These are phyloP conservation scores for Oldenlandia corymbosa DNA, from an alignment of 257 asterid genomes.

Conservation along the genomic window DNA sequence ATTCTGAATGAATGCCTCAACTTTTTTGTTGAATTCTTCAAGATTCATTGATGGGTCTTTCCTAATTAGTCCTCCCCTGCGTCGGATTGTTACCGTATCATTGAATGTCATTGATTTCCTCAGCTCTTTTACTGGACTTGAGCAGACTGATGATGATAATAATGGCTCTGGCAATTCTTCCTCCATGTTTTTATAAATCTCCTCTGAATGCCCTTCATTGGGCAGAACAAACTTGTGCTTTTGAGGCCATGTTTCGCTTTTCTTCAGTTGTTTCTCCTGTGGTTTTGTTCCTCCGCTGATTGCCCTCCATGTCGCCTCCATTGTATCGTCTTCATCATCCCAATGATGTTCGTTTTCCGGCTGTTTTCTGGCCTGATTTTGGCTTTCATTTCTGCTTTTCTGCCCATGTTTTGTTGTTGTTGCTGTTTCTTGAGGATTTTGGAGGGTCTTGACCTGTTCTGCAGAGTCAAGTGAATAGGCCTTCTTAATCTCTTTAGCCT, in stretches of 20 bases:
- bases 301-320: constrained; percentile 64
- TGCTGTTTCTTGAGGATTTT: background rate
- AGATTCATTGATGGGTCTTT: constrained; percentile 44
- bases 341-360: background rate
- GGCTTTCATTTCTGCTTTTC: background rate
- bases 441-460: background rate
- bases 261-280: constrained; percentile 25
- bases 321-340: constrained; percentile 29
- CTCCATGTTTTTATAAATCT: too few relatives aligned
- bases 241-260: constrained; percentile 43
- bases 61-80: constrained; percentile 45
- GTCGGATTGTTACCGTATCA: constrained; percentile 35
- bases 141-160: constrained; percentile 20
- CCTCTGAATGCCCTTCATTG: too few relatives aligned
- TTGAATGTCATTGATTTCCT: constrained; percentile 53
- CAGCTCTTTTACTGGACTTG: constrained; percentile 39
- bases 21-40: constrained; percentile 43
- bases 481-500: background rate
- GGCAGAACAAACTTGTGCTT: background rate
- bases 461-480: constrained; percentile 12
- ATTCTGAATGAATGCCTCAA: constrained; percentile 53
- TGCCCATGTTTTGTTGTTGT: background rate
- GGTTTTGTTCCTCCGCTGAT: constrained; percentile 31
- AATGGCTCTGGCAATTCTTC: constrained; percentile 3
- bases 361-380: background rate